Percentiles rank a stretch among this genome's conserved stretches.
Conservation (phyloP, 2,329 filamentous ascomycete genomes). For the Sporothrix schenckii region DNA sequence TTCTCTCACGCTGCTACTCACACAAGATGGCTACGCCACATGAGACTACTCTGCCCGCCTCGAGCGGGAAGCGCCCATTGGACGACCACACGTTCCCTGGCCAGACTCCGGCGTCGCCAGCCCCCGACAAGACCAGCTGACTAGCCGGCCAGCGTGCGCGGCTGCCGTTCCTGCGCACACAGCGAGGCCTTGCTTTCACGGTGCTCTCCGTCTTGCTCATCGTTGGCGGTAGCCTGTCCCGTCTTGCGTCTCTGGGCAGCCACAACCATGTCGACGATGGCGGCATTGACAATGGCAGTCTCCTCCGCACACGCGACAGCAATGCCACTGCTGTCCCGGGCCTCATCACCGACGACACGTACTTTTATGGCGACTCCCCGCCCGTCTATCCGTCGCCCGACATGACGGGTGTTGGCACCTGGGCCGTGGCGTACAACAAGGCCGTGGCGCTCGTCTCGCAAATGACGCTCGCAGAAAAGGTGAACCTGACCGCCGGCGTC, state of each 20-base stretch:
- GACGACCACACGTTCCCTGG: too few relatives aligned
- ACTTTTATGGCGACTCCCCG: conserved; percentile 56
- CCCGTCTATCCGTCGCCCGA: conserved; percentile 57
- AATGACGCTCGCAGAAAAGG: conserved; percentile 75
- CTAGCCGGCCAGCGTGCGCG: conserved; percentile 40
- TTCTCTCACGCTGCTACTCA: not conserved
- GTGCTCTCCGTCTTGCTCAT: conserved; percentile 41
- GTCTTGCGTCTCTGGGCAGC: conserved; percentile 43
- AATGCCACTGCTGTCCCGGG: not conserved
- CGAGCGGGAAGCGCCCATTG: not conserved
- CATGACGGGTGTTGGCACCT: conserved; percentile 63
- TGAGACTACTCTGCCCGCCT: not conserved
- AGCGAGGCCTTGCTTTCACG: conserved; percentile 40
- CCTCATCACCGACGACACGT: conserved; percentile 47
- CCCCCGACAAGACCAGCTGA: conserved; percentile 36
- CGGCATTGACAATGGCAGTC: not conserved
- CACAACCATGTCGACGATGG: conserved; percentile 5
- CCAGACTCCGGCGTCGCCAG: not conserved
- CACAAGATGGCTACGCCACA: not conserved
- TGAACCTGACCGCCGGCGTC: conserved; percentile 74
- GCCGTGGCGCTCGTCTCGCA: conserved; percentile 69
- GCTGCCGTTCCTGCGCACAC: conserved; percentile 42
- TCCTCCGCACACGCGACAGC: not conserved
- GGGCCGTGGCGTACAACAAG: conserved; percentile 67
- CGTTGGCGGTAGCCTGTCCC: conserved; percentile 44